Base-by-base conservation (phyloP, 169 alveolate species). In the Plasmodium blacklocki region DNA sequence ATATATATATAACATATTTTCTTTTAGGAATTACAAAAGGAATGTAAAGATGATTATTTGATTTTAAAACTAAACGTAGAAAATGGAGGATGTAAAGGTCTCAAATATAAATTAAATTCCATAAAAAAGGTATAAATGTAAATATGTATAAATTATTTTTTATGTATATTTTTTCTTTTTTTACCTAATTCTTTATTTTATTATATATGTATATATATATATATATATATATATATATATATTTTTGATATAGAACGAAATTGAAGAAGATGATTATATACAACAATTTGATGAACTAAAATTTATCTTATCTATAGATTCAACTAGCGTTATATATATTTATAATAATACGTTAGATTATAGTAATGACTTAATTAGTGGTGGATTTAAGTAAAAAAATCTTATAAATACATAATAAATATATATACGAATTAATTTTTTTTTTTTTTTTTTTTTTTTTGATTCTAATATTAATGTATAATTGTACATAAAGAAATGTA, bases 61-160 rank as follows among this genome's bases (percentile, higher is more conserved):
- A 85, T 85, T 59, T 64, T 85, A 60, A 68, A 60, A 56, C 43
- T 85, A 43, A 60, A 43, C 60, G 92, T 85, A 47, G 26, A 63
- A 68, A 85, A 85, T 70, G 92, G 92, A 7, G 92, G 92, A 9
- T 85, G 92, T 52, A 85, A 85, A 59, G 92, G 92, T 1, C 47
- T 85, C 47, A 45, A 85, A 68, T 85, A 85, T 71, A 71, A 85
- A 85, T 47, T 85, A 56, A 71, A 85, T 58, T 87, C 92, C 14
- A 85, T 85, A 19, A 85, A 47, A 54, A 85, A 85, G 87, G 92
- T 85, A 85, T 59, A 52, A 58, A 21, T 63, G 8, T 18, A 76
- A 76, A 43, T 73, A 9, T n/a, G 21, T 50, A 14, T 62, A 73
- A 60, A 23, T 12, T 26, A 60, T 6, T 60, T 60, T 4, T 15